Evolutionary conservation across 2,329 filamentous ascomycete genomes (phyloP), one percentile per base, ranked within the genome.

Genomic region (Botrytis paeoniae): DNA sequence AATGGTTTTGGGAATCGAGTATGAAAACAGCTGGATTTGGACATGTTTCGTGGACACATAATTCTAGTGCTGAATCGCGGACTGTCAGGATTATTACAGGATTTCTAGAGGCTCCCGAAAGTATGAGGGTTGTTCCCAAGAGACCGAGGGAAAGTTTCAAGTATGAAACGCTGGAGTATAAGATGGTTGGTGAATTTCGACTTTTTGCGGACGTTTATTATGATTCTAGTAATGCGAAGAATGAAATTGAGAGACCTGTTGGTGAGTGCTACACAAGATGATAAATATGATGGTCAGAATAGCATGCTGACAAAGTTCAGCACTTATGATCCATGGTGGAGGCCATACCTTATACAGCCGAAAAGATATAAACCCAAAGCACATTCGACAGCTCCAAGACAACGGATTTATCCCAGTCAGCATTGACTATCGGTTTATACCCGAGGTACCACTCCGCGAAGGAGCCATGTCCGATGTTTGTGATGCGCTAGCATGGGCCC

Each of bases 361-460:
- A 60, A 74, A 69, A 39, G 73, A 60, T 41, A 29, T 77, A 79
- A 80, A 4, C 62, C 70, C 61, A 75, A 76, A 66, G 65, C 71
- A 73, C 10, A 73, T 59, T 22, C 32, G 37, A 32, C 37, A 29
- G 22, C 45, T 73, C 6, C 54, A 63, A 18, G 32, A 22, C 20
- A 62, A 77, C 10, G 83, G 84, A 0, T 81, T 87, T 61, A 76
- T 87, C 3, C 84, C 86, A 0, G 78, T 88, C 16, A 85, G 83
- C 74, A 71, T 87, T 1, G 86, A 88, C 76, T 86, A 87, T 73
- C 79, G 85, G 0, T 81, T 88, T 2, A 87, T 85, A 72, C 86
- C 86, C 0, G 85, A 87, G 61, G 80, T 83, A 4, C 83, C 78
- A n/a, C 75, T 88, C 9, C 62, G 81, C 5, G 82, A 86, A 1